These are phyloP conservation scores for Penicillium waksmanii DNA, from an alignment of 495 filamentous ascomycete species.

Conservation along the genomic window DNA sequence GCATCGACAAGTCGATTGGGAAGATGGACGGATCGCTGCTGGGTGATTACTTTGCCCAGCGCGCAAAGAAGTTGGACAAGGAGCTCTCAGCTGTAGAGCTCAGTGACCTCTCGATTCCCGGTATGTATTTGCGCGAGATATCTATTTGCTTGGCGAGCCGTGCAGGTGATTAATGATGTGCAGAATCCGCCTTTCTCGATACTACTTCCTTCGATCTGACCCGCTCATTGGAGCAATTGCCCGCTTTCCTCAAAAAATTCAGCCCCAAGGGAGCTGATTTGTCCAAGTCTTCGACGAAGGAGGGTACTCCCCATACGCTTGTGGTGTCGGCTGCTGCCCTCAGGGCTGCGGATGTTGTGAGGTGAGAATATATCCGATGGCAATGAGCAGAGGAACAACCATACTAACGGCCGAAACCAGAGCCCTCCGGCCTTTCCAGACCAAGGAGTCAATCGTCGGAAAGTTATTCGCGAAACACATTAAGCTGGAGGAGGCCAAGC, in stretches of 20 bases:
- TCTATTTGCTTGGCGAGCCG: neutral
- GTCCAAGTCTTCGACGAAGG: slow-evolving; percentile 63
- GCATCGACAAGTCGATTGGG: slow-evolving; percentile 79
- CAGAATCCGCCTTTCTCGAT: slow-evolving; percentile 65
- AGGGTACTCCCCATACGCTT: slow-evolving; percentile 84
- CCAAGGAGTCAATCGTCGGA: slow-evolving; percentile 73
- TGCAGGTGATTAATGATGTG: neutral
- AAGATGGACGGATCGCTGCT: slow-evolving; percentile 79
- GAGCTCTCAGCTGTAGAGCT: slow-evolving; percentile 82
- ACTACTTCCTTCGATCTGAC: slow-evolving; percentile 70
- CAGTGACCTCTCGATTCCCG: slow-evolving; percentile 78
- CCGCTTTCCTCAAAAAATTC: slow-evolving; percentile 74
- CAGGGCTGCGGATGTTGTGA: slow-evolving; percentile 76
- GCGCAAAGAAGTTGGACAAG: slow-evolving; percentile 73
- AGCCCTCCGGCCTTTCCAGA: slow-evolving; percentile 74
- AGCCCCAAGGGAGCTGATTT: slow-evolving; percentile 53
- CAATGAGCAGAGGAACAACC: neutral
- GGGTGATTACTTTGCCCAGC: slow-evolving; percentile 85
- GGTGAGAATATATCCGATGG: slow-evolving; percentile 48
- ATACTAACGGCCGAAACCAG: slow-evolving; percentile 42
- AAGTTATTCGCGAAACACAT: slow-evolving; percentile 99
- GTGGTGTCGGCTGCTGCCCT: slow-evolving; percentile 79
- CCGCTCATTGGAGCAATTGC: slow-evolving; percentile 69
- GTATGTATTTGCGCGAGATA: slow-evolving; percentile 48
- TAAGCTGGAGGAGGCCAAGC: slow-evolving; percentile 84